Evolutionary conservation across 2,329 filamentous ascomycete species (phyloP).

Genomic region (Botryosphaeria dothidea): DNA sequence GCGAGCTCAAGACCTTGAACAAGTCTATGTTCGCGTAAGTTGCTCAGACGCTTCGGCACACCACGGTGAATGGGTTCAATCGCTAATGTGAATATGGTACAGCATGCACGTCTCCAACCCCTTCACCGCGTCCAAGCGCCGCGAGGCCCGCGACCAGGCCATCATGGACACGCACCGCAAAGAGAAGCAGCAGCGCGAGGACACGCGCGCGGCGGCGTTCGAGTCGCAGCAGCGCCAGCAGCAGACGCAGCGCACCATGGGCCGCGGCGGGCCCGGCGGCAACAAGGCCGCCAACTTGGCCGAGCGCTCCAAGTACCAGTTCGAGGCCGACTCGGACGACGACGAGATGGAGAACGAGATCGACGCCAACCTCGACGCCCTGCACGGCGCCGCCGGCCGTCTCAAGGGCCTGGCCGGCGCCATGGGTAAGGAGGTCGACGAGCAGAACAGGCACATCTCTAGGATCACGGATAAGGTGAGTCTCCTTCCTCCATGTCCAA

Average conservation of each 20-base stretch:
- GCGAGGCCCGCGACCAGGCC: slow-evolving; percentile 65
- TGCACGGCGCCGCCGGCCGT: slow-evolving; percentile 64
- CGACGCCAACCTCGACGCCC: slow-evolving; percentile 53
- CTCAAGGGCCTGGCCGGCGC: slow-evolving; percentile 73
- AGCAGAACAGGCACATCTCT: slow-evolving; percentile 76
- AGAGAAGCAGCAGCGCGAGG: slow-evolving; percentile 59
- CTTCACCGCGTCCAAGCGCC: slow-evolving; percentile 62
- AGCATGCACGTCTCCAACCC: slow-evolving; percentile 41
- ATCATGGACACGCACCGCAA: slow-evolving; percentile 65
- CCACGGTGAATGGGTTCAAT: too few relatives aligned
- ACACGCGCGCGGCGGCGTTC: slow-evolving; percentile 57
- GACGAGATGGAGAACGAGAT: slow-evolving; percentile 65
- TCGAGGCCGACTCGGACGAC: slow-evolving; percentile 62
- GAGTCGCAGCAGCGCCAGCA: slow-evolving; percentile 60
- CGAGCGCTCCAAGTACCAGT: slow-evolving; percentile 72
- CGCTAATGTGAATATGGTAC: not conserved
- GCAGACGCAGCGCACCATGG: slow-evolving; percentile 58
- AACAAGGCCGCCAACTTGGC: slow-evolving; percentile 56
- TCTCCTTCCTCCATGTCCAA: not conserved
- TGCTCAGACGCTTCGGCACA: too few relatives aligned
- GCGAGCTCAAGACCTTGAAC: slow-evolving; percentile 82
- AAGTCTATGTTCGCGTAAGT: slow-evolving; percentile 89
- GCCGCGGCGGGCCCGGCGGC: slow-evolving; percentile 51
- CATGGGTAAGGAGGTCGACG: slow-evolving; percentile 73
- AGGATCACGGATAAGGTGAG: slow-evolving; percentile 67